A percentile compares a stretch with the other conserved stretches of the same genome.
Conservation (phyloP, 2,329 filamentous ascomycete genomes). For the Periconia digitata region DNA sequence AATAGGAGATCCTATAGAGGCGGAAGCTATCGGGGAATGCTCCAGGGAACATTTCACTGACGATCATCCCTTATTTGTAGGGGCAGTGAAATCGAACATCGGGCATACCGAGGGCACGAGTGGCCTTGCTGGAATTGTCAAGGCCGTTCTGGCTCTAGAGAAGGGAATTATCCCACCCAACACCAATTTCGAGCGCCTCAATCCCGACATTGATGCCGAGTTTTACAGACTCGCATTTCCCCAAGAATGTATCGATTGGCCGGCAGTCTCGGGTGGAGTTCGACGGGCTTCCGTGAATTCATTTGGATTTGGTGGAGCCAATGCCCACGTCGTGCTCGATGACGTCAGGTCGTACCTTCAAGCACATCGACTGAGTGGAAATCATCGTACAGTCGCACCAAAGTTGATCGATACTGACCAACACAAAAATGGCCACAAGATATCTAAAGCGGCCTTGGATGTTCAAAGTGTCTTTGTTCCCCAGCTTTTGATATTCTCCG, state of each 20-base stretch:
- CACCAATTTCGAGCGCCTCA: slow-evolving; percentile 34
- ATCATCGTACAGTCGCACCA: background rate
- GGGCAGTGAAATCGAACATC: slow-evolving; percentile 19
- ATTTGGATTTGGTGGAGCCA: slow-evolving; percentile 31
- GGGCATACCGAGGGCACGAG: slow-evolving; percentile 25
- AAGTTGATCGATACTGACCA: background rate
- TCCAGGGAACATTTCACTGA: slow-evolving; percentile 5
- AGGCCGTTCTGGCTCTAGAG: slow-evolving; percentile 35
- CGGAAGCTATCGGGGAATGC: slow-evolving; percentile 12
- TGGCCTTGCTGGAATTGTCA: slow-evolving; percentile 27
- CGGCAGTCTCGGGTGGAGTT: slow-evolving; percentile 4
- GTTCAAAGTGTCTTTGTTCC: background rate
- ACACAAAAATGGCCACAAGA: background rate
- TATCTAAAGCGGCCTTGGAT: background rate
- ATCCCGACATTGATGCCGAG: slow-evolving; percentile 16
- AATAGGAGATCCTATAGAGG: slow-evolving; percentile 38
- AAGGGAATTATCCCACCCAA: slow-evolving; percentile 32
- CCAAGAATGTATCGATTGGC: slow-evolving; percentile 12
- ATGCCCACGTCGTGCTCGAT: slow-evolving; percentile 19
- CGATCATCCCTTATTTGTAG: slow-evolving; percentile 3
- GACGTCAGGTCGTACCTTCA: slow-evolving; percentile 15
- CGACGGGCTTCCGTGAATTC: slow-evolving; percentile 25
- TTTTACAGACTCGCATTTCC: slow-evolving; percentile 14
- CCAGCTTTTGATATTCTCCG: slow-evolving; percentile 1
- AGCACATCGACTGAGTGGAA: background rate